These are phyloP conservation scores for Fusarium robinianum DNA, from an alignment of 2,329 filamentous ascomycete genomes.

Conservation along the genomic window DNA sequence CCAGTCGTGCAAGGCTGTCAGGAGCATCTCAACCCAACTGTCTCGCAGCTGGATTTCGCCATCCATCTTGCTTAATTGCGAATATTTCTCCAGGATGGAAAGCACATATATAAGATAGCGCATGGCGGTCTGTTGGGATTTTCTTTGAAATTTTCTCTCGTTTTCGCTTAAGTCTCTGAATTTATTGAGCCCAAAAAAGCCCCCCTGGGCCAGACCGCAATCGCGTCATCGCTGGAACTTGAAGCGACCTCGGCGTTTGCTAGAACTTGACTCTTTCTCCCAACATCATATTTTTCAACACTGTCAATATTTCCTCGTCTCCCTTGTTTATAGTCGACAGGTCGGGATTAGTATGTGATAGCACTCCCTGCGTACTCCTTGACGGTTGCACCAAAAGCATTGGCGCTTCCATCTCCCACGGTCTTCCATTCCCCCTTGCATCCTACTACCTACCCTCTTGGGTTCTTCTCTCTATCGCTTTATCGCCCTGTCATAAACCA, in stretches of 20 bases:
- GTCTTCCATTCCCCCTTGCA: no score
- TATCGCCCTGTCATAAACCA: background rate
- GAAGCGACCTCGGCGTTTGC: constrained; percentile 24
- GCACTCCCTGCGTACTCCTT: no score
- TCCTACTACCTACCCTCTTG: constrained; percentile 15
- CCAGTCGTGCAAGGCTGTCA: background rate
- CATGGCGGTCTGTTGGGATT: constrained; percentile 15
- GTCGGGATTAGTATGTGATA: no score
- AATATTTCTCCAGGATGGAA: constrained; percentile 11
- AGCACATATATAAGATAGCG: no score
- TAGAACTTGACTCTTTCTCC: constrained; percentile 13
- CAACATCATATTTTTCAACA: background rate
- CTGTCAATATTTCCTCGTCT: background rate
- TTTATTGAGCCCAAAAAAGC: constrained; percentile 2
- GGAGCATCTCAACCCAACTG: no score
- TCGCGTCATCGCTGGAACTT: constrained; percentile 27
- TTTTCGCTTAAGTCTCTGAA: constrained; percentile 2
- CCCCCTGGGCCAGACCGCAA: constrained; percentile 21
- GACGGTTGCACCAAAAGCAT: no score
- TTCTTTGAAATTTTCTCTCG: background rate
- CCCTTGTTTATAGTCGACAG: no score
- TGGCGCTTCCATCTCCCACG: no score
- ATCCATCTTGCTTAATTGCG: no score
- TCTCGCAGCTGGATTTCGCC: no score
- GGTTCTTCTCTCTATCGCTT: background rate